Evolutionary conservation across 164 flowering plant genomes (phyloP).

Genomic region (Aristolochia contorta): DNA sequence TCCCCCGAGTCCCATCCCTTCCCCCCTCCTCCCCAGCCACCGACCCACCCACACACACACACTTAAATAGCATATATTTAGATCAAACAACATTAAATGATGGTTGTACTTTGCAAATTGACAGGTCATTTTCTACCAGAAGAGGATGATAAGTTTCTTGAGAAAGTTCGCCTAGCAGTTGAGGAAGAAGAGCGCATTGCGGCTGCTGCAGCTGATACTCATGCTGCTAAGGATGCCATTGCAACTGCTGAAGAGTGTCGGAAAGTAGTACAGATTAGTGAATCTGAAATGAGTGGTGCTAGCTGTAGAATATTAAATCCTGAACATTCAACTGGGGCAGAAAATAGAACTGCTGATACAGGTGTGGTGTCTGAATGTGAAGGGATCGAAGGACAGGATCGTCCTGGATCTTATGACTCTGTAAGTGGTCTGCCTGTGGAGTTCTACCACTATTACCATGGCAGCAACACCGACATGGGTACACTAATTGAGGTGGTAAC

Average conservation of each 20-base stretch:
- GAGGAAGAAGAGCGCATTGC: slow-evolving; percentile 97
- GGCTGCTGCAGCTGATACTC: slow-evolving; percentile 65
- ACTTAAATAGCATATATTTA: too few relatives aligned
- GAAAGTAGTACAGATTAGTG: slow-evolving; percentile 24
- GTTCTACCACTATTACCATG: slow-evolving; percentile 91
- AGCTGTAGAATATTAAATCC: slow-evolving; percentile 11
- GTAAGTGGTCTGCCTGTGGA: slow-evolving; percentile 62
- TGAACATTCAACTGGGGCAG: slow-evolving; percentile 14
- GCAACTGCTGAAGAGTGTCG: slow-evolving; percentile 73
- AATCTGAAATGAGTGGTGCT: slow-evolving; percentile 14
- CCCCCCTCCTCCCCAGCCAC: too few relatives aligned
- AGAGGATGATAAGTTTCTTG: slow-evolving; percentile 95
- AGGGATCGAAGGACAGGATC: slow-evolving; percentile 24
- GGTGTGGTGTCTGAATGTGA: slow-evolving; percentile 19
- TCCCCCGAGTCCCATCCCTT: too few relatives aligned
- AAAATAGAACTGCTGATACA: slow-evolving; percentile 10
- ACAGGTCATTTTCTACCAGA: slow-evolving; percentile 94
- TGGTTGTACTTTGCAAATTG: not conserved
- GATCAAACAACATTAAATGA: not conserved
- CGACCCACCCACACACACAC: too few relatives aligned
- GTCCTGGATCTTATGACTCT: slow-evolving; percentile 35
- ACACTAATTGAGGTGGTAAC: slow-evolving; percentile 78
- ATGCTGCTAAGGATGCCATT: slow-evolving; percentile 83
- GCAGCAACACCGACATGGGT: slow-evolving; percentile 87
- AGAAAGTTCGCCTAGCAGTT: slow-evolving; percentile 82